phyloP scores from a whole-genome alignment of 1,139 yeast genomes.

The Geotrichum siamense region DNA sequence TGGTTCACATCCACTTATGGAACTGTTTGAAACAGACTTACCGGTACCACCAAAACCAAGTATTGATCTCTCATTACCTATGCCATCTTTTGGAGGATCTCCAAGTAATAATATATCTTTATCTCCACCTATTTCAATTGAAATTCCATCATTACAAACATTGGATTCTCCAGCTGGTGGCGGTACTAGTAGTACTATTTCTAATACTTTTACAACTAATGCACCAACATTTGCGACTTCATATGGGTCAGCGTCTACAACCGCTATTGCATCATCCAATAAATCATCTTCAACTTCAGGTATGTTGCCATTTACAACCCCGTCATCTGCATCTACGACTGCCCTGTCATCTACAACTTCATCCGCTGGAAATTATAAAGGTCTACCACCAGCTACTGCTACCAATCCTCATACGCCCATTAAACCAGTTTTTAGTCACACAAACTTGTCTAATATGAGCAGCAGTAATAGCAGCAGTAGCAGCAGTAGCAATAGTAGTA shows the following conservation, averaged over 20 bases:
- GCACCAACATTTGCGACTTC: no score
- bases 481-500: not conserved
- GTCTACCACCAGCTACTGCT: not conserved
- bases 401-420: conserved; percentile 13
- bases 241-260: not conserved
- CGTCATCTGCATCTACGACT: conserved; percentile 3
- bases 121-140: conserved; percentile 36
- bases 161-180: conserved; percentile 35
- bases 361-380: not conserved
- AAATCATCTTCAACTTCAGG: no score
- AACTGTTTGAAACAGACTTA: conserved; percentile 14
- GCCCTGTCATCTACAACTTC: conserved; percentile 1
- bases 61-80: conserved; percentile 1
- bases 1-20: conserved; percentile 17
- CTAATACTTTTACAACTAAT: no score
- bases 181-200: no score
- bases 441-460: not conserved
- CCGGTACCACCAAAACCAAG: not conserved
- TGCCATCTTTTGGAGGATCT: conserved; percentile 3
- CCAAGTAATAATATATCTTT: not conserved
- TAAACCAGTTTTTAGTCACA: conserved; percentile 10
- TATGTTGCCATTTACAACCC: no score
- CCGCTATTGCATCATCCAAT: no score
- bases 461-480: not conserved
- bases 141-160: conserved; percentile 46